Base-by-base conservation (phyloP, 1,284 basidiomycete genomes). In the Cutaneotrichosporon sp. region DNA sequence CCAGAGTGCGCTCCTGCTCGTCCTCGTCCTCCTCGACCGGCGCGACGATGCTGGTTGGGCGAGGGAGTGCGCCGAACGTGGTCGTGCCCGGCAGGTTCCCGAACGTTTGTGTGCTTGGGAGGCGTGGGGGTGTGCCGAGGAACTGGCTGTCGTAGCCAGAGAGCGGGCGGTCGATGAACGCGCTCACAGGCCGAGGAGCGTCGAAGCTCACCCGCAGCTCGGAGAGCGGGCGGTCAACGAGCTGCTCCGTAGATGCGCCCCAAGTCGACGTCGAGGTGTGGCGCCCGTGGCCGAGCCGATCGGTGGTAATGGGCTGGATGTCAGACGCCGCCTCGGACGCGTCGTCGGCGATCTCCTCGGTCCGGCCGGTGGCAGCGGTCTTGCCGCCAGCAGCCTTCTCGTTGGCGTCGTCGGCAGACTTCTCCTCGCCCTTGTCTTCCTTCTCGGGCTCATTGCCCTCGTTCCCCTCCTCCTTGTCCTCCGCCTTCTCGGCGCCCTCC, bases 31-130 rank as follows among this genome's bases (percentile, higher is more conserved):
- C 47, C 47, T 53, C 51, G 22, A 18, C 51, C 22, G 34, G 34
- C 11, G 34, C 20, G 11, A 13, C 16, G 16, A 38, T 9, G 10
- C 22, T 34, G 10, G 34, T 24, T 3, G 34, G 34, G 22, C 22
- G 33, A 3, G 33, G 51, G n/a, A 36, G 51, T 18, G 51, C 51
- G 22, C 51, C 51, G 22, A 53, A 53, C 22, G 51, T 53, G 2
- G 18, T 36, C 13, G 51, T 36, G 8, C 51, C 51, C 0, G 51
- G 51, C 22, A 53, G 22, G 34, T 18, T 34, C 14, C 51, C 51
- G 24, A 53, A 53, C 34, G 51, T 53, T 22, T 53, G 33, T 13
- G 51, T 53, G 34, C 51, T 34, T 34, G 51, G 51, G 11, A 53
- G 34, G 14, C 47, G 47, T 1, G 47, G 4, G 27, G 47, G 47